A percentile compares a stretch with the other conserved stretches of the same genome.
Conservation (phyloP, 1,139 yeast species). For the Sugiyamaella paludigena region DNA sequence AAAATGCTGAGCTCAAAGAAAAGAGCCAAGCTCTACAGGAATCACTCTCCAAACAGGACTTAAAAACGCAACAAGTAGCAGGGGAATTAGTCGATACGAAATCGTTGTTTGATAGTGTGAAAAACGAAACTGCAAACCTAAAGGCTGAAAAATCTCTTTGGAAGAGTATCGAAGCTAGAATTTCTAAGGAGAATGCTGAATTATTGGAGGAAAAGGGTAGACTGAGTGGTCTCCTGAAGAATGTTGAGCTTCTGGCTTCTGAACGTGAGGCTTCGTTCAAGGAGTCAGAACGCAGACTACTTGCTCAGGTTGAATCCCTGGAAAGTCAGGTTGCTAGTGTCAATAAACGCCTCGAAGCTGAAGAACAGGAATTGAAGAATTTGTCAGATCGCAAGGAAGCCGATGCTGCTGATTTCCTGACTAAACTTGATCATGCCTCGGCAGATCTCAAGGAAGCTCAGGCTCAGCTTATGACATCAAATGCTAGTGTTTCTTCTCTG, state of each 20-base stretch:
- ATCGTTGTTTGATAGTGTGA: slow-evolving; percentile 40
- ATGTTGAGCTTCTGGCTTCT: slow-evolving; percentile 57
- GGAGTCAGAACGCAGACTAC: slow-evolving; percentile 52
- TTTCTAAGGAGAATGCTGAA: slow-evolving; percentile 53
- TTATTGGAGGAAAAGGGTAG: slow-evolving; percentile 59
- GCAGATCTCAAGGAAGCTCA: slow-evolving; percentile 37
- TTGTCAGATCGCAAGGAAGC: slow-evolving; percentile 28
- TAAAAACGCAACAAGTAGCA: slow-evolving; percentile 54
- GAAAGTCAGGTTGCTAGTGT: slow-evolving; percentile 47
- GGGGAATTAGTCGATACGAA: slow-evolving; percentile 52
- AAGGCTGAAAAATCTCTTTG: slow-evolving; percentile 56
- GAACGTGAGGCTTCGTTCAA: slow-evolving; percentile 58
- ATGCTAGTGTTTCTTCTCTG: slow-evolving; percentile 40
- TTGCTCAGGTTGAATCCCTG: slow-evolving; percentile 50
- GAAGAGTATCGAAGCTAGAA: slow-evolving; percentile 50
- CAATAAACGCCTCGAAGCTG: slow-evolving; percentile 51
- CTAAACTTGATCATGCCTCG: slow-evolving; percentile 34
- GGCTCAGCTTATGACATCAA: slow-evolving; percentile 40
- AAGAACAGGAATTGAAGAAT: slow-evolving; percentile 39
- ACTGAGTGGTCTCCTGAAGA: slow-evolving; percentile 58
- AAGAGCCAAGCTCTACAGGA: slow-evolving; percentile 55
- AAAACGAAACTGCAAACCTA: slow-evolving; percentile 49
- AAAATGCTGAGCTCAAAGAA: slow-evolving; percentile 46
- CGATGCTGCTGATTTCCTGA: slow-evolving; percentile 26
- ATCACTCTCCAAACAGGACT: slow-evolving; percentile 51